These are phyloP conservation scores for Buxus sempervirens DNA, from an alignment of 164 flowering plant genomes.

Conservation along the genomic window DNA sequence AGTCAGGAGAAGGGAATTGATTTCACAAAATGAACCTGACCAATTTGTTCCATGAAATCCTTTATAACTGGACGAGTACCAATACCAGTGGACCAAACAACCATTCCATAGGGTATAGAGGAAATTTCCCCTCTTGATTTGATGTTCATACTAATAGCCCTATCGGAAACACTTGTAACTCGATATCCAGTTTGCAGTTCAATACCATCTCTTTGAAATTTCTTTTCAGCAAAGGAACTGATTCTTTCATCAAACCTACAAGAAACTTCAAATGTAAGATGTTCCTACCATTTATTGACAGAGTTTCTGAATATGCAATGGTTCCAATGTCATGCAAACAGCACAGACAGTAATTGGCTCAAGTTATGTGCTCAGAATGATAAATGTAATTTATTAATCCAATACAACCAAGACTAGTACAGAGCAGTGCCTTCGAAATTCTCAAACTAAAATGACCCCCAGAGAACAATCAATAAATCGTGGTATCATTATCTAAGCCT, in stretches of 20 bases:
- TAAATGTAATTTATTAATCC: not conserved
- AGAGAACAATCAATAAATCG: too few species aligned
- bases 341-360: not conserved
- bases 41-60: slow-evolving; percentile 87
- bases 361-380: not conserved
- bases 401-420: not conserved
- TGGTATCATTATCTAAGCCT: too few species aligned
- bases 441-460: too few species aligned
- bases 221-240: slow-evolving; percentile 78
- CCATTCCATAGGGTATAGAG: slow-evolving; percentile 86
- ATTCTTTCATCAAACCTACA: slow-evolving; percentile 95
- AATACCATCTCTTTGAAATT: slow-evolving; percentile 86
- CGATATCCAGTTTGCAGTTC: slow-evolving; percentile 75
- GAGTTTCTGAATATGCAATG: not conserved
- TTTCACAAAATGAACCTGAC: slow-evolving; percentile 52
- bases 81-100: slow-evolving; percentile 97
- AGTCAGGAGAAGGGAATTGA: not conserved
- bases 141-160: slow-evolving; percentile 65
- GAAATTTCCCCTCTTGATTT: slow-evolving; percentile 41
- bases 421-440: not conserved
- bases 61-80: slow-evolving; percentile 79
- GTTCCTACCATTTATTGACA: not conserved
- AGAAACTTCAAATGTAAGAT: not conserved
- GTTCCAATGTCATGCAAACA: not conserved
- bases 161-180: slow-evolving; percentile 75